Evolutionary conservation across 495 filamentous ascomycete species (phyloP).

Genomic region (Cladorrhinum samala): DNA sequence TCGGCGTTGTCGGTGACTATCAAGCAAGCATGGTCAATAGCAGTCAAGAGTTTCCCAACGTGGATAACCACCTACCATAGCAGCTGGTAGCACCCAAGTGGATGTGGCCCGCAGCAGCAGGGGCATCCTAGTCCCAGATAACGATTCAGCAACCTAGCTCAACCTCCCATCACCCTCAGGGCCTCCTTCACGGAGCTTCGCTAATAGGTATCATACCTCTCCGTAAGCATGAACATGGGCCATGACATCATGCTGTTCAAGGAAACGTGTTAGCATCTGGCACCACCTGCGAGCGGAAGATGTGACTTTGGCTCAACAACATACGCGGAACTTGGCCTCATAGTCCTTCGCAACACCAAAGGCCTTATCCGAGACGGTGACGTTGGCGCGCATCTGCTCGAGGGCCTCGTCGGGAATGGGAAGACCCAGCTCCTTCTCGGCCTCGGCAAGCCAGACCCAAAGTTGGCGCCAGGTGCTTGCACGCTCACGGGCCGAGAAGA

Average conservation of each 20-base stretch:
- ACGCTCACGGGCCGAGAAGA: constrained; percentile 69
- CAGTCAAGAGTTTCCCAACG: no score
- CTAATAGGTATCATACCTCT: no score
- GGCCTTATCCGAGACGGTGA: constrained; percentile 69
- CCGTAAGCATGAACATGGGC: constrained; percentile 55
- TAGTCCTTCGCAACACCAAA: constrained; percentile 72
- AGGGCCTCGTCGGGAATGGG: constrained; percentile 66
- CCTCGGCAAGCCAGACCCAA: constrained; percentile 81
- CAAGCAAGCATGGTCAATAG: constrained; percentile 1
- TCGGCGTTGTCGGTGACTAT: constrained; percentile 78
- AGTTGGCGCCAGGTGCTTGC: constrained; percentile 71
- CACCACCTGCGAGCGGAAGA: neutral
- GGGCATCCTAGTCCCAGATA: constrained; percentile 43
- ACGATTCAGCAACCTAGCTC: neutral
- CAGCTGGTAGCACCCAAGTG: constrained; percentile 55
- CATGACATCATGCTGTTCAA: constrained; percentile 56
- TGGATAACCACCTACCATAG: constrained; percentile 29
- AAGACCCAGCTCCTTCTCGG: constrained; percentile 63
- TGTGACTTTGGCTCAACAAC: no score
- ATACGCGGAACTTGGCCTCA: constrained; percentile 44
- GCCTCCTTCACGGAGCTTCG: no score
- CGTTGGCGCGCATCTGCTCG: constrained; percentile 64
- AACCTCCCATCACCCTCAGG: neutral
- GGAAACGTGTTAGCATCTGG: neutral
- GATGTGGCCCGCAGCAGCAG: constrained; percentile 80